Conservation (phyloP, 1,139 yeast species). For the Tardiomyces depauwii region DNA sequence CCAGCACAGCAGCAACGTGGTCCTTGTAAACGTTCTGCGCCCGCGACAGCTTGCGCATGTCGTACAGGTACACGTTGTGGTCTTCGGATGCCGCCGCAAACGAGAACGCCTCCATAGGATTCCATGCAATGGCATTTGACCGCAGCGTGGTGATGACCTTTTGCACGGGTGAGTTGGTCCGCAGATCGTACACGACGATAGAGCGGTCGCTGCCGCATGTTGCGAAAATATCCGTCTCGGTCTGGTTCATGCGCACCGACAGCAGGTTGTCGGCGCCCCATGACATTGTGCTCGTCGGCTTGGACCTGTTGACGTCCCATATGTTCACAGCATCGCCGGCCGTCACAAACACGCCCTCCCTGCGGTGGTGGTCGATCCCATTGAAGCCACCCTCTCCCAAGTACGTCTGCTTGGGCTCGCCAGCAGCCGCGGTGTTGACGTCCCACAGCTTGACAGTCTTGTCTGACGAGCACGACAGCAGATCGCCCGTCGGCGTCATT, state of each 20-base stretch:
- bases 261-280: slow-evolving; percentile 96
- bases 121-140: slow-evolving; percentile 86
- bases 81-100: slow-evolving; percentile 93
- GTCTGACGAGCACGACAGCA: slow-evolving; percentile 87
- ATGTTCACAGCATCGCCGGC: slow-evolving; percentile 84
- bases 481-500: slow-evolving; percentile 56
- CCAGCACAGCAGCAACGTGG: slow-evolving; percentile 94
- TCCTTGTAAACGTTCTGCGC: slow-evolving; percentile 83
- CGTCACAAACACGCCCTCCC: slow-evolving; percentile 68
- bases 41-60: slow-evolving; percentile 80
- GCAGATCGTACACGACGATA: slow-evolving; percentile 76
- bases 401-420: slow-evolving; percentile 47
- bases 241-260: slow-evolving; percentile 75
- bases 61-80: slow-evolving; percentile 90
- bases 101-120: slow-evolving; percentile 94
- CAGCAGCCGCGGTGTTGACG: slow-evolving; percentile 18
- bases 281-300: slow-evolving; percentile 63
- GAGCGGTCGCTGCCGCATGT: slow-evolving; percentile 84
- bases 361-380: slow-evolving; percentile 77
- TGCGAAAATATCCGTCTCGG: slow-evolving; percentile 83
- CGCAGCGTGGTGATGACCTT: slow-evolving; percentile 75
- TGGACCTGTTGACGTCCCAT: slow-evolving; percentile 79
- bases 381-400: slow-evolving; percentile 78
- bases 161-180: slow-evolving; percentile 91
- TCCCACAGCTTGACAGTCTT: slow-evolving; percentile 83